Percentiles rank a stretch among this genome's conserved stretches.
These are phyloP conservation scores for Tuber brumale DNA, from an alignment of 495 filamentous ascomycete genomes.

Conservation along the genomic window DNA sequence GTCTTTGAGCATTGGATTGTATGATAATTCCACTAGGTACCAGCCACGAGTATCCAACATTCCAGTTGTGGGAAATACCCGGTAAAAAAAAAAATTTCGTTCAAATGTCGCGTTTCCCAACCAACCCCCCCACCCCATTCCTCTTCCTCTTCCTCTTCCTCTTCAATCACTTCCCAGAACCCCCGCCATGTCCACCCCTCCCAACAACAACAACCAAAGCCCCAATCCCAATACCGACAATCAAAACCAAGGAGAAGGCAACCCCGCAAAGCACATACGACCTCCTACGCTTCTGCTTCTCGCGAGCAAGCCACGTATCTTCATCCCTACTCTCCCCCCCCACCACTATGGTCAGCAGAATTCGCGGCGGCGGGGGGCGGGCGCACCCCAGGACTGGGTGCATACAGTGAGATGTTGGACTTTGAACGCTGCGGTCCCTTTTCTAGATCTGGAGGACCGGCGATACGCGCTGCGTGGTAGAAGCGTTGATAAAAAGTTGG, in stretches of 20 bases:
- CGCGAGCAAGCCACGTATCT: neutral
- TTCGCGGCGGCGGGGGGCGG: too few species aligned
- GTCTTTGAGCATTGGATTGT: too few species aligned
- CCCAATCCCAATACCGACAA: neutral
- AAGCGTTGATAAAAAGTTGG: conserved; percentile 2
- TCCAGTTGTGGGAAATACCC: too few species aligned
- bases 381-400: too few species aligned
- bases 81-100: neutral
- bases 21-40: too few species aligned
- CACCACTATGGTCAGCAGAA: too few species aligned
- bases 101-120: neutral
- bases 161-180: too few species aligned
- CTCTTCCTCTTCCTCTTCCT: too few species aligned
- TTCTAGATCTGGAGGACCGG: neutral
- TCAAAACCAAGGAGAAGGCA: neutral
- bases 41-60: too few species aligned
- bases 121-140: neutral
- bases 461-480: neutral
- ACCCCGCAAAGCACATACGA: neutral
- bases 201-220: neutral
- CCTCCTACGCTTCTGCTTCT: neutral
- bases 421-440: neutral
- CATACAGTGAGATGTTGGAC: neutral
- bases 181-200: too few species aligned
- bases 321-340: neutral